Conservation (phyloP, 1,139 yeast genomes). For the Candida freyschussii region DNA sequence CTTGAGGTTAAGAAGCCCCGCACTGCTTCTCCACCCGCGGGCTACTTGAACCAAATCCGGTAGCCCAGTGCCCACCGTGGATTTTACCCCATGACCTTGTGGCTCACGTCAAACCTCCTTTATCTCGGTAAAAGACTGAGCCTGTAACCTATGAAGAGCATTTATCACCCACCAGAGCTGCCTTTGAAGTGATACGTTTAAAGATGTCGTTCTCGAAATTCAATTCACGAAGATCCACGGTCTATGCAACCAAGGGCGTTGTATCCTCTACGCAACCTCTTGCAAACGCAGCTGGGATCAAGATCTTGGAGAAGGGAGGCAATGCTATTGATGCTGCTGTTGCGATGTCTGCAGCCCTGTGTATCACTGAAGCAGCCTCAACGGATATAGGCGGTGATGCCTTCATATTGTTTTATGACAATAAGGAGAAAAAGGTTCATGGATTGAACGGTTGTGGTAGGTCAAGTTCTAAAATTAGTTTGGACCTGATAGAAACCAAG, state of each 20-base stretch:
- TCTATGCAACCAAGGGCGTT: conserved; percentile 69
- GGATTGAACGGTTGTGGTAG: conserved; percentile 81
- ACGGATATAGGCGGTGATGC: conserved; percentile 87
- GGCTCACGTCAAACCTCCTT: too few relatives aligned
- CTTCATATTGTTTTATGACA: conserved; percentile 59
- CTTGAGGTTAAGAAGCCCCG: too few relatives aligned
- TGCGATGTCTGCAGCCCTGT: conserved; percentile 71
- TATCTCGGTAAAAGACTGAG: too few relatives aligned
- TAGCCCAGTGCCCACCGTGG: too few relatives aligned
- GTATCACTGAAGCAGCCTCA: conserved; percentile 69
- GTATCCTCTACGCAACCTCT: conserved; percentile 74
- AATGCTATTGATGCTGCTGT: conserved; percentile 76
- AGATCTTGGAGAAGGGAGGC: conserved; percentile 65
- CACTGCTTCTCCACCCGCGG: too few relatives aligned
- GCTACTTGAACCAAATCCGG: too few relatives aligned
- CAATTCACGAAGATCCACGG: conserved; percentile 68
- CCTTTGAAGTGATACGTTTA: too few relatives aligned
- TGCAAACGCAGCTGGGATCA: conserved; percentile 71
- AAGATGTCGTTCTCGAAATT: conserved; percentile 27
- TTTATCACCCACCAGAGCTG: too few relatives aligned
- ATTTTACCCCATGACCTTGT: too few relatives aligned
- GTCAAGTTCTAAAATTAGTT: conserved; percentile 47
- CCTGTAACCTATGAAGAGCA: too few relatives aligned
- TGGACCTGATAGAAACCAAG: conserved; percentile 44
- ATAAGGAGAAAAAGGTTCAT: conserved; percentile 43